Base-by-base conservation (phyloP, 2,329 filamentous ascomycete genomes). In the Camillea tinctor region DNA sequence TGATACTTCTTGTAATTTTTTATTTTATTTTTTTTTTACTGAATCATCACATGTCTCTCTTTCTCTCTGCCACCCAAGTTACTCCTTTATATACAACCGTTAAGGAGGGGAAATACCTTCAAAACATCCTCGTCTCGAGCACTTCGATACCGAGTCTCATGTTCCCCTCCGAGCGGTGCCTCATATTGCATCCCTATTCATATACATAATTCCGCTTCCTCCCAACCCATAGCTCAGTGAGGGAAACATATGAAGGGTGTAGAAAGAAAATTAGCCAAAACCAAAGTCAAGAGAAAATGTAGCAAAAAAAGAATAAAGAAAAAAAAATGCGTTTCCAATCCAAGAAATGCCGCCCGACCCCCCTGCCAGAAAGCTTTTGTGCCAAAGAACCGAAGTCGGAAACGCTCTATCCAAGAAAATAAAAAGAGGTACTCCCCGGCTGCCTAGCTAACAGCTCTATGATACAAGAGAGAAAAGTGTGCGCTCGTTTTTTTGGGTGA, bases 61-160 rank as follows among this genome's bases (percentile, higher is more conserved):
- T n/a, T n/a, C n/a, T 60, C 58, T 57, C 59, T 61, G 60, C 64
- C 52, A 54, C 64, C 64, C n/a, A n/a, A n/a, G n/a, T n/a, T 67
- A 67, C 63, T 66, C 65, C 65, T 60, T 52, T 71, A 69, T 71
- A 64, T 72, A 71, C 66, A 68, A 61, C 63, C 63, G 60, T 11
- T 62, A 63, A 58, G 65, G 44, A 4, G 9, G 21, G 24, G 58
- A 66, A 21, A 51, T 57, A 57, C 63, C 61, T 64, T 62, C 59
- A 52, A 58, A 60, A 58, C 51, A 56, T 57, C 64, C 68, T 72
- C 72, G 69, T 72, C 68, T 72, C 72, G 72, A 74, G 72, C 72
- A 73, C 72, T 74, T 74, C 72, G 72, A 74, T 72, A 65, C 64
- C 68, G 71, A 72, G 67, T 53, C 55, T 58, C 64, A 58, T 58